These are phyloP conservation scores for Prunus mira DNA, from an alignment of 306 rosid genomes.

Conservation along the genomic window DNA sequence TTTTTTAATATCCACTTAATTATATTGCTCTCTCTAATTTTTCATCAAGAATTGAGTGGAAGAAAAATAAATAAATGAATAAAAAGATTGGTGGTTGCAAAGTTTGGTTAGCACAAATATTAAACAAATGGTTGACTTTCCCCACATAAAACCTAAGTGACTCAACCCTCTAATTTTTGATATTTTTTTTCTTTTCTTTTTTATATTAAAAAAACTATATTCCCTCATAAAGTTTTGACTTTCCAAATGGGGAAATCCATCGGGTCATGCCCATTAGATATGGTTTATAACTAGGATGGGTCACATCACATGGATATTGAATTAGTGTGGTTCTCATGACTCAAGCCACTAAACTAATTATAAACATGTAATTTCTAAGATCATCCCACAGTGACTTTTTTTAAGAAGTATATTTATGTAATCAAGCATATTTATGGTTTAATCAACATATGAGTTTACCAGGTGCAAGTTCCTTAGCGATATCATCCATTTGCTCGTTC, in stretches of 20 bases:
- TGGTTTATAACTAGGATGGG: constrained; percentile 1
- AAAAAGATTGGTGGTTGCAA: not conserved
- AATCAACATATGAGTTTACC: no score
- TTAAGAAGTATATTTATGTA: no score
- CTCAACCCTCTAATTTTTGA: not conserved
- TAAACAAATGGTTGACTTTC: constrained; percentile 16
- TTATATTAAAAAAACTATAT: not conserved
- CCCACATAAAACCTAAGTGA: not conserved
- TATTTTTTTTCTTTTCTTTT: not conserved
- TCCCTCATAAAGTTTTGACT: not conserved
- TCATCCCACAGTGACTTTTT: not conserved
- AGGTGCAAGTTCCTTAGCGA: no score
- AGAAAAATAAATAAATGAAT: no score
- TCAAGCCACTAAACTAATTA: not conserved
- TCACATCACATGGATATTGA: constrained; percentile 38
- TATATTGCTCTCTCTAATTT: not conserved
- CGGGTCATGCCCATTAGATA: not conserved
- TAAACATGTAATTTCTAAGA: constrained; percentile 5
- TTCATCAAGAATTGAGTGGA: not conserved
- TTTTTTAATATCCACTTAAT: no score
- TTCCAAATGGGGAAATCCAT: not conserved
- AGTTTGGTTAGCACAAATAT: not conserved
- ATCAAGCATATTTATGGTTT: no score
- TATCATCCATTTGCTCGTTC: no score
- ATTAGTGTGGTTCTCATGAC: not conserved